phyloP scores from a whole-genome alignment of 2,329 filamentous ascomycete genomes.

The Penicillium sp. region DNA sequence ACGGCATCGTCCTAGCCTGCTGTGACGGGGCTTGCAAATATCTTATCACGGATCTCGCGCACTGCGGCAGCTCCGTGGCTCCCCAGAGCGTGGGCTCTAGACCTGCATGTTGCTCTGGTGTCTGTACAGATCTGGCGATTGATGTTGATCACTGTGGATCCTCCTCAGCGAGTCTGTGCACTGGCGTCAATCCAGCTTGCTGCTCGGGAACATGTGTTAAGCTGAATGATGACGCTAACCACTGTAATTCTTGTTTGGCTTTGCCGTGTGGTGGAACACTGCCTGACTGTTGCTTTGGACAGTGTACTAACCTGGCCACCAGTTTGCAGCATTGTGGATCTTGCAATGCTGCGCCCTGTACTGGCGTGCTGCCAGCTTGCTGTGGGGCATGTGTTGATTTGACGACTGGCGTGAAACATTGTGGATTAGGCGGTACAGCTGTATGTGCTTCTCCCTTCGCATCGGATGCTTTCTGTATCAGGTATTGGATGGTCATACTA shows the following conservation, averaged over 20 bases:
- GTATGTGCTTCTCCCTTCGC: neutral
- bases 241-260: slow-evolving; percentile 11
- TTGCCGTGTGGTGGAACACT: neutral
- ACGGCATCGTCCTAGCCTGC: neutral
- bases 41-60: neutral
- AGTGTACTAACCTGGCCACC: slow-evolving; percentile 6
- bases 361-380: slow-evolving; percentile 10
- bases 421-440: slow-evolving; percentile 12
- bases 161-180: neutral
- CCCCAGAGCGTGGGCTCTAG: slow-evolving; percentile 6
- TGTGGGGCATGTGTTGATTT: slow-evolving; percentile 16
- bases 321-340: slow-evolving; percentile 14
- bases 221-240: neutral
- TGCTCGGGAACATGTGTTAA: slow-evolving; percentile 12
- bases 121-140: neutral
- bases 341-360: slow-evolving; percentile 9
- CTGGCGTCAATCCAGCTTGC: slow-evolving; percentile 5
- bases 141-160: neutral
- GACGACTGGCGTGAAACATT: slow-evolving; percentile 6
- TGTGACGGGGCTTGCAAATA: slow-evolving; percentile 4
- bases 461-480: neutral
- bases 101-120: neutral
- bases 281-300: slow-evolving; percentile 7
- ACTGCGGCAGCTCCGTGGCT: slow-evolving; percentile 11
- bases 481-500: neutral